Evolutionary conservation across 371 early-diverging fungal genomes (phyloP).

Genomic region (Entomophthora muscae): DNA sequence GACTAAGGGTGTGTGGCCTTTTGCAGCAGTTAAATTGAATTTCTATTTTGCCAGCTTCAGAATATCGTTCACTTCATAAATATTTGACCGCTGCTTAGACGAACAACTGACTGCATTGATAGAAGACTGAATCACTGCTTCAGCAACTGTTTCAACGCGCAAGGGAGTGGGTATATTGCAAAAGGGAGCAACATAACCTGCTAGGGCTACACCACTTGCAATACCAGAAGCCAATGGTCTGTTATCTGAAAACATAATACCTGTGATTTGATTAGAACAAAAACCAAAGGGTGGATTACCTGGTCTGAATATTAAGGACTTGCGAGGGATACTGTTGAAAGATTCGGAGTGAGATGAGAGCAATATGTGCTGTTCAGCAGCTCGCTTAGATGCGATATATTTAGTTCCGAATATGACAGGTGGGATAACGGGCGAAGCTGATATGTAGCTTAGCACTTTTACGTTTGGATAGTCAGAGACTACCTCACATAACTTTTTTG

Average conservation of each 20-base stretch:
- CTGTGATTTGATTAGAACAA: neutral
- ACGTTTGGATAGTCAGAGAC: neutral
- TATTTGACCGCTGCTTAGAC: neutral
- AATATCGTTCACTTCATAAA: neutral
- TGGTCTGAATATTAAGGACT: neutral
- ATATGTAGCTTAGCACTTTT: neutral
- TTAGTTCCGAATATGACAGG: neutral
- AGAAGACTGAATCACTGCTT: neutral
- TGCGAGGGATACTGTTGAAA: neutral
- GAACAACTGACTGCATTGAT: neutral
- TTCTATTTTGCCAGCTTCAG: neutral
- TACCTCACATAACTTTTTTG: neutral
- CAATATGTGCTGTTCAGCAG: neutral
- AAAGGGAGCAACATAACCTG: neutral
- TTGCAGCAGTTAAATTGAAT: no score
- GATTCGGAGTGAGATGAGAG: neutral
- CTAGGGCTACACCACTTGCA: neutral
- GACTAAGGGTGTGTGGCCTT: no score
- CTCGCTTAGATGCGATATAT: neutral
- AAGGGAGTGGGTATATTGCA: neutral
- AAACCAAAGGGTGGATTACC: no score
- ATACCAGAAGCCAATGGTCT: neutral
- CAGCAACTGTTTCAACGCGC: conserved; percentile 2
- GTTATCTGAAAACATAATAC: neutral
- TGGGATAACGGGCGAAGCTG: neutral